Percentiles rank a stretch among this genome's conserved stretches.
These are phyloP conservation scores for Flaveria bidentis DNA, from an alignment of 129 eudicot species.

Conservation along the genomic window DNA sequence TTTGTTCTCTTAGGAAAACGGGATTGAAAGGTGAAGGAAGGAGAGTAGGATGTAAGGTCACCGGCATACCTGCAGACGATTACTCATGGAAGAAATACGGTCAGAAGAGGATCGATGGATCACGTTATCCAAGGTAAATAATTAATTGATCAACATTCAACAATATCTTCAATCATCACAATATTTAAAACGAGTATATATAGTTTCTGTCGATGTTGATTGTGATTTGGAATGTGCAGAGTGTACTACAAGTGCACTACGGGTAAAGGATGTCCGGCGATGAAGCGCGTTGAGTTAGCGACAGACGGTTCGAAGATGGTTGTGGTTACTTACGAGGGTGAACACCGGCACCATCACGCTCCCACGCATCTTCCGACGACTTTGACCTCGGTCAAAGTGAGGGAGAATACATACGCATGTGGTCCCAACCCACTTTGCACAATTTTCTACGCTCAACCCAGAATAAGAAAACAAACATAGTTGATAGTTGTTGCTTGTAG, in stretches of 20 bases:
- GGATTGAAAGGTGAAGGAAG: conserved; percentile 41
- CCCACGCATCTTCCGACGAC: conserved; percentile 38
- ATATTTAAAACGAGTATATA: too few relatives aligned
- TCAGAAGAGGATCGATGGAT: conserved; percentile 70
- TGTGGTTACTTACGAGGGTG: conserved; percentile 82
- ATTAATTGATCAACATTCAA: too few relatives aligned
- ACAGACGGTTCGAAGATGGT: conserved; percentile 69
- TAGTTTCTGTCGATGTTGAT: too few relatives aligned
- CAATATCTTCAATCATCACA: too few relatives aligned
- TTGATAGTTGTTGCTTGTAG: too few relatives aligned
- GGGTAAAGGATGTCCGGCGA: conserved; percentile 73
- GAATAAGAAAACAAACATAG: too few relatives aligned
- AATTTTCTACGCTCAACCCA: conserved; percentile 36
- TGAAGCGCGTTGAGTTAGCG: conserved; percentile 72
- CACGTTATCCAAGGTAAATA: conserved; percentile 65
- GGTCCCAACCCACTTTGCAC: conserved; percentile 30
- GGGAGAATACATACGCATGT: conserved; percentile 30
- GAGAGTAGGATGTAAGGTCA: conserved; percentile 58
- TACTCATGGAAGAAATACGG: conserved; percentile 88
- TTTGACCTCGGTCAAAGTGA: conserved; percentile 34
- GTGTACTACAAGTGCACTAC: conserved; percentile 80
- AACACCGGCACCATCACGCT: conserved; percentile 57
- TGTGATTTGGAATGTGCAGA: conserved; percentile 38
- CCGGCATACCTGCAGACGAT: conserved; percentile 77
- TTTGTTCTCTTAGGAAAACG: conserved; percentile 44